Evolutionary conservation across 2,329 filamentous ascomycete genomes (phyloP), one percentile per base, ranked within the genome.

Genomic region (Botrytis aclada): DNA sequence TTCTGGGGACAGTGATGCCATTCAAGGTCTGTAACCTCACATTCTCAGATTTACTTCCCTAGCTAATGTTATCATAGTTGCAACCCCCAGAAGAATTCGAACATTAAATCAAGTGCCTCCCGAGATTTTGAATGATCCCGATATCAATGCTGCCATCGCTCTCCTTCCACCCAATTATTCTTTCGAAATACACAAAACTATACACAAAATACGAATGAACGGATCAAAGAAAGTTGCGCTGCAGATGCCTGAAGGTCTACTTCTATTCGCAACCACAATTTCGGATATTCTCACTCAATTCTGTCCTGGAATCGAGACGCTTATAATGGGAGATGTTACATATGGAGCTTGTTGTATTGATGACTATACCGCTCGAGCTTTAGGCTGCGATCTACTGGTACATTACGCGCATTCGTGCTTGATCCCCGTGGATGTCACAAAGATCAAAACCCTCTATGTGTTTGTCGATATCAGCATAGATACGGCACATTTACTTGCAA

Each of bases 261-360:
- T 99, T 41, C 86, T 99, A 72, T 99, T 99, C 81, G 96, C 96
- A 34, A 98, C 96, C 39, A 99, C 96, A 51, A 95, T 99, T 77
- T 97, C 96, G 5, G 96, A 99, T 81, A 98, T 99, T 78, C 86
- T 99, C 65, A 93, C 93, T 0, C 92, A 95, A 80, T 99, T 99
- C 84, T 99, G 96, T 80, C 92, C 94, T 0, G 94, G 93, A 1
- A 92, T 92, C 58, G 93, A 97, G 81, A 98, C 95, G 2, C 86
- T 98, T 71, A 99, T 99, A 82, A 99, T 99, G 96, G 96, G 96
- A 74, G 96, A 99, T 81, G 96, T 99, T 61, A 99, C 96, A 1
- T 99, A 99, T 82, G 96, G 96, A 75, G 96, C 96, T 34, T 99
- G 96, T 85, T 99, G 96, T 81, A 98, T 99, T 78, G 96, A 99